A percentile compares a stretch with the other conserved stretches of the same genome.
Conservation (phyloP, 352 stramenopile species). For the Pythium biforme region DNA sequence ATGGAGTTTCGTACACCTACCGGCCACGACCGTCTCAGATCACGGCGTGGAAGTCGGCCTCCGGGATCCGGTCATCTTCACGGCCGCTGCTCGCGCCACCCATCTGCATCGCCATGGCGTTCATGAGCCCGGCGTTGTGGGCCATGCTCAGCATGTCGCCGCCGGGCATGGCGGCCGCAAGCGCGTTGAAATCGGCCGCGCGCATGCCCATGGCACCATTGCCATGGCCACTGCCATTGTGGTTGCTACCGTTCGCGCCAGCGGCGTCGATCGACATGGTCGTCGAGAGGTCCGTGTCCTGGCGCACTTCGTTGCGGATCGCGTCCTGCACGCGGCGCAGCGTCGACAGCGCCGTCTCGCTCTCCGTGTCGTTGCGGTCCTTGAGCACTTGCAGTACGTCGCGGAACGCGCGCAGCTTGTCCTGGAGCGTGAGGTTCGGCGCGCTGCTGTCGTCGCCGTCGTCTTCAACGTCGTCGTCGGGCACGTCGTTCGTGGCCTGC, state of each 20-base stretch:
- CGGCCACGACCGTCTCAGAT: conserved; percentile 7
- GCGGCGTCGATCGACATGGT: conserved; percentile 24
- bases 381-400: conserved; percentile 76
- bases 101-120: conserved; percentile 27
- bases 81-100: not conserved
- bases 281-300: conserved; percentile 19
- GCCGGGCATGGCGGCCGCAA: conserved; percentile 3
- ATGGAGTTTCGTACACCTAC: no score
- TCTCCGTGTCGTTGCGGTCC: conserved; percentile 60
- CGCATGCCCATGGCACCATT: not conserved
- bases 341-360: conserved; percentile 47
- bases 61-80: conserved; percentile 15
- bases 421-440: conserved; percentile 57
- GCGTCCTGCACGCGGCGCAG: conserved; percentile 65
- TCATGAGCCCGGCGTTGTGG: conserved; percentile 22
- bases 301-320: conserved; percentile 33
- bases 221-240: not conserved
- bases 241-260: not conserved
- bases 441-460: conserved; percentile 34
- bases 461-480: conserved; percentile 63
- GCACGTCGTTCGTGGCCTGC: conserved; percentile 57
- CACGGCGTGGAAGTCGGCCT: conserved; percentile 25
- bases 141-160: conserved; percentile 22
- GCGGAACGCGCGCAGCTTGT: conserved; percentile 79
- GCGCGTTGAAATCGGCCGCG: conserved; percentile 11